Base-by-base conservation (phyloP, 2,329 filamentous ascomycete species). In the Epicoccum sorghinum region DNA sequence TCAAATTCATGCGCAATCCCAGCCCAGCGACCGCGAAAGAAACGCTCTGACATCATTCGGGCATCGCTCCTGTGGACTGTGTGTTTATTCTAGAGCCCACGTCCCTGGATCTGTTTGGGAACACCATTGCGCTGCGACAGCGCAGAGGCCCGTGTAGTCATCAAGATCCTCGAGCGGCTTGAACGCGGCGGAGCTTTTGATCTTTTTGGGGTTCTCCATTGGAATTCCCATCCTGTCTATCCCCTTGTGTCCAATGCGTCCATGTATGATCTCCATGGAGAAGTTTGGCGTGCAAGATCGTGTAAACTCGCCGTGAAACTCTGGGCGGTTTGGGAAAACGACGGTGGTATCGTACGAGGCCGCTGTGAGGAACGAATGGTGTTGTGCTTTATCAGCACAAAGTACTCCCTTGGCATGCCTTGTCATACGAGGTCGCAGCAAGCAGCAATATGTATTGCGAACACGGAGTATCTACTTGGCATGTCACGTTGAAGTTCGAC, bases 11-110 rank as follows among this genome's bases (percentile, higher is more conserved):
- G 52, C 52, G 13, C 36, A 4, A 45, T 30, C 45, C 40, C 35
- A 36, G 51, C 14, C 27, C 42, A 32, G 22, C 32, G 2, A 33
- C 12, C 25, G 6, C 27, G 27, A 13, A 13, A 35, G 4, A 24
- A 46, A 35, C 49, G 52, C 46, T 46, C 35, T 55, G 52, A 55
- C 42, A 50, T 55, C 46, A 55, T 29, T 41, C 27, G 12, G 32
- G 30, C 25, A 35, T 30, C 37, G 25, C 7, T 14, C 6, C 18
- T 12, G 42, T 42, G 52, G 41, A 50, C 18, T 46, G 38, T 46
- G 13, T 46, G 41, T 47, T 50, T 50, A 35, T 41, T 55, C 52
- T 50, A 42, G 46, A 50, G 45, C 48, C 43, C 52, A 32, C 29
- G 9, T 18, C 24, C 14, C 13, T 25, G 36, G 30, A 8, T 29